phyloP scores from a whole-genome alignment of 2,329 filamentous ascomycete species.

The Penicillium sp. region DNA sequence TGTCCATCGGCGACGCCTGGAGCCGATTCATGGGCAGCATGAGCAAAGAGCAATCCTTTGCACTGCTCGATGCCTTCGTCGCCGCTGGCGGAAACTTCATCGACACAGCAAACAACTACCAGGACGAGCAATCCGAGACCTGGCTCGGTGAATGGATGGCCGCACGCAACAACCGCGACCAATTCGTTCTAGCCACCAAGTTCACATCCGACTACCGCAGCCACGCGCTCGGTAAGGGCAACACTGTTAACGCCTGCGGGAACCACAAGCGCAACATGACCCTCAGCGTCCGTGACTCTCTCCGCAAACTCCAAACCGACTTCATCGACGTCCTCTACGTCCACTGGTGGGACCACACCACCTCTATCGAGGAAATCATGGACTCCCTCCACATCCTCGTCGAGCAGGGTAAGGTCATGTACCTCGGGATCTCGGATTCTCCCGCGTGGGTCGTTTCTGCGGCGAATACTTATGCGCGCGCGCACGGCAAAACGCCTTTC shows the following conservation, averaged over 20 bases:
- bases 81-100: conserved; percentile 64
- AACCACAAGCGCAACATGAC: conserved; percentile 39
- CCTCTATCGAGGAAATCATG: conserved; percentile 26
- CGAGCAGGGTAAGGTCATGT: conserved; percentile 35
- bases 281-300: conserved; percentile 36
- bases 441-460: conserved; percentile 36
- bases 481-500: conserved; percentile 35
- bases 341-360: conserved; percentile 45
- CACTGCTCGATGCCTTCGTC: conserved; percentile 59
- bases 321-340: conserved; percentile 50
- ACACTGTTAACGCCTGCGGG: conserved; percentile 37
- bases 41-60: conserved; percentile 53
- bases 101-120: conserved; percentile 63
- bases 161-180: conserved; percentile 54
- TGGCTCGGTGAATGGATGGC: conserved; percentile 67
- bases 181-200: conserved; percentile 66
- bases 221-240: conserved; percentile 29
- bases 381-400: conserved; percentile 32
- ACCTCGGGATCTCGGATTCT: conserved; percentile 36
- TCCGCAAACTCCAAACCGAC: conserved; percentile 44
- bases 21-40: conserved; percentile 55
- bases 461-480: conserved; percentile 35
- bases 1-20: conserved; percentile 35
- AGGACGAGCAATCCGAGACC: conserved; percentile 53
- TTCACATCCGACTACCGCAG: conserved; percentile 52